These are phyloP conservation scores for Pseudomonodictys pantanalensis DNA, from an alignment of 495 filamentous ascomycete genomes.

Conservation along the genomic window DNA sequence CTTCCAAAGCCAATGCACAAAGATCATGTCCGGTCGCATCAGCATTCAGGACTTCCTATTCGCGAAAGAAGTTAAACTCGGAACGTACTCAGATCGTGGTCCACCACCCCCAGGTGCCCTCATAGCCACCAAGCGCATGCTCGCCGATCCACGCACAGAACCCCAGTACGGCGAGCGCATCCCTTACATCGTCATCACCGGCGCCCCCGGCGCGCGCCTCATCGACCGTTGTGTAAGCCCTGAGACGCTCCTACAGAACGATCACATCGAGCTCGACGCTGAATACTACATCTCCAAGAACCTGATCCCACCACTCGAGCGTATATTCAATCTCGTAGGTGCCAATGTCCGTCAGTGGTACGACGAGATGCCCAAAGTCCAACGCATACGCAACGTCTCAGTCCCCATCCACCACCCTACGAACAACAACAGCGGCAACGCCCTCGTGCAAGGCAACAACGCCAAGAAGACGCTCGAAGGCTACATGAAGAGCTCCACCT, in stretches of 20 bases:
- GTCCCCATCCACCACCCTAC: conserved; percentile 51
- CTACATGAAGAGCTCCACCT: conserved; percentile 78
- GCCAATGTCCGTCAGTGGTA: conserved; percentile 91
- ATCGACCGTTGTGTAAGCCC: conserved; percentile 89
- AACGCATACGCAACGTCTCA: conserved; percentile 53
- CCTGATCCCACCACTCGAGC: conserved; percentile 87
- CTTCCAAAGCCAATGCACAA: conserved; percentile 84
- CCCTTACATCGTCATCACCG: conserved; percentile 88
- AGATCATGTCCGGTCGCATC: conserved; percentile 85
- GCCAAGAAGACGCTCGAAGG: conserved; percentile 72
- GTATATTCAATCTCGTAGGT: conserved; percentile 95
- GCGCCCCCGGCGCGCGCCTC: conserved; percentile 78
- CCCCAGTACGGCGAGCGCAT: conserved; percentile 95
- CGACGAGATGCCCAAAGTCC: conserved; percentile 92
- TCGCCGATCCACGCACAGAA: conserved; percentile 77
- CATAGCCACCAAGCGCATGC: conserved; percentile 80
- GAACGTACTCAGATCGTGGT: conserved; percentile 79
- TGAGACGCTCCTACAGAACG: conserved; percentile 72
- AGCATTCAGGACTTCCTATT: conserved; percentile 96
- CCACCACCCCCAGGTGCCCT: conserved; percentile 81
- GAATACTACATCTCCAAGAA: conserved; percentile 98
- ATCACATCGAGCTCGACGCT: conserved; percentile 79
- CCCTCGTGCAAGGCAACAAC: conserved; percentile 30
- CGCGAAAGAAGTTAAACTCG: conserved; percentile 85
- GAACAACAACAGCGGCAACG: conserved; percentile 22